A percentile compares a stretch with the other conserved stretches of the same genome.
Conservation (phyloP, 192 early-diverging fungal genomes). For the Podila epigama region DNA sequence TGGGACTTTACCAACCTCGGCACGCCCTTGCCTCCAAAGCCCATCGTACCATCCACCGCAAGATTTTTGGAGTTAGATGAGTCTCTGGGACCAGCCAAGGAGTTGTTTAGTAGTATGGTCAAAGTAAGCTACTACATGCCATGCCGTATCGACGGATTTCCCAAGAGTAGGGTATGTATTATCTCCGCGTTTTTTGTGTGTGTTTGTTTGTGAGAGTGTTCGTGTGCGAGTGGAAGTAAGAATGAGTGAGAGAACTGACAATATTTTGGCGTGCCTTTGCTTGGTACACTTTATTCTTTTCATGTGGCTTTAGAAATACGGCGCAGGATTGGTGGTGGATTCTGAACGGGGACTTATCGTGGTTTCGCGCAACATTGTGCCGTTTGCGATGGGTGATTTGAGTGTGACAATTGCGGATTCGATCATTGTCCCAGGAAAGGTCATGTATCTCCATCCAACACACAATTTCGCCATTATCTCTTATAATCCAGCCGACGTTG, state of each 20-base stretch:
- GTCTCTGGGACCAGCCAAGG: slow-evolving; percentile 66
- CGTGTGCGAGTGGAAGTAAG: no score
- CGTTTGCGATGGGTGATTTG: slow-evolving; percentile 78
- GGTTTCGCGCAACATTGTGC: slow-evolving; percentile 80
- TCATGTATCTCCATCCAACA: slow-evolving; percentile 86
- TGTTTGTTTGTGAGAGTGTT: no score
- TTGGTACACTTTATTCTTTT: no score
- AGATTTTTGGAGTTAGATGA: slow-evolving; percentile 72
- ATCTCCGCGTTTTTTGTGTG: no score
- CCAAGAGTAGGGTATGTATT: slow-evolving; percentile 61
- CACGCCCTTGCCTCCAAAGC: slow-evolving; percentile 62
- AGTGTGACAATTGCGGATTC: slow-evolving; percentile 85
- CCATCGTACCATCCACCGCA: slow-evolving; percentile 66
- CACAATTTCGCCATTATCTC: slow-evolving; percentile 87
- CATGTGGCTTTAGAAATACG: slow-evolving; percentile 65
- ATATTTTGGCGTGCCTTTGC: no score
- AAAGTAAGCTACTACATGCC: slow-evolving; percentile 80
- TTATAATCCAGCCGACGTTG: slow-evolving; percentile 83
- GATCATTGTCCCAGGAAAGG: slow-evolving; percentile 82
- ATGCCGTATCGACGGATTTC: slow-evolving; percentile 76
- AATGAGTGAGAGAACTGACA: no score
- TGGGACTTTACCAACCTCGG: slow-evolving; percentile 81
- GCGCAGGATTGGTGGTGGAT: slow-evolving; percentile 83
- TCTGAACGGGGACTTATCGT: slow-evolving; percentile 81
- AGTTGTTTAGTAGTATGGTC: slow-evolving; percentile 73